A percentile compares a stretch with the other conserved stretches of the same genome.
These are phyloP conservation scores for Lichtheimia ornata DNA, from an alignment of 371 early-diverging fungal species.

Conservation along the genomic window DNA sequence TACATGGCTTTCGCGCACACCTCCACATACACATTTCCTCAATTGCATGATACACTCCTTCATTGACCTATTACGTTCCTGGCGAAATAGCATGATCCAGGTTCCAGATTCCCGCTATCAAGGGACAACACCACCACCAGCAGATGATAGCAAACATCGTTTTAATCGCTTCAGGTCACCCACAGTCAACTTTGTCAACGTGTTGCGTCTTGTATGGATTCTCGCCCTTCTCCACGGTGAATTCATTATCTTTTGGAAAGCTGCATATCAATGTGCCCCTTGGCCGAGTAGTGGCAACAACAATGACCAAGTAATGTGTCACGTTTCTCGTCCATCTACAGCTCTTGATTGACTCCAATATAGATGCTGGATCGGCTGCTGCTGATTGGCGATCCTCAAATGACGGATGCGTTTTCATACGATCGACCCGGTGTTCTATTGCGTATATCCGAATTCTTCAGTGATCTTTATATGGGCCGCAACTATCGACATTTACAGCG, in stretches of 20 bases:
- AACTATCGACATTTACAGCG: conserved; percentile 61
- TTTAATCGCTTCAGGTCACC: too few relatives aligned
- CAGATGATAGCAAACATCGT: too few relatives aligned
- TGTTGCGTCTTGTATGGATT: conserved; percentile 19
- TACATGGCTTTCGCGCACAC: too few relatives aligned
- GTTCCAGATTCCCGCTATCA: too few relatives aligned
- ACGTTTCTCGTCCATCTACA: too few relatives aligned
- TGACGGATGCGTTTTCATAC: conserved; percentile 90
- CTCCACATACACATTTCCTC: too few relatives aligned
- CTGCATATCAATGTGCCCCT: conserved; percentile 21
- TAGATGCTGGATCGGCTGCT: conserved; percentile 22
- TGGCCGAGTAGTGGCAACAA: conserved; percentile 15
- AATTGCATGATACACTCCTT: too few relatives aligned
- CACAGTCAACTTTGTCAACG: conserved; percentile 7
- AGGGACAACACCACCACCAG: too few relatives aligned
- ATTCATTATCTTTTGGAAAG: conserved; percentile 21
- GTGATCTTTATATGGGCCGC: conserved; percentile 83
- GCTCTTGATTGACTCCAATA: background rate
- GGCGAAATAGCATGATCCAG: too few relatives aligned
- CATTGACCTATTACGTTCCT: too few relatives aligned
- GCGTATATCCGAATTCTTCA: conserved; percentile 70
- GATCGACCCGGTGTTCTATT: conserved; percentile 52
- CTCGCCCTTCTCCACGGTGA: conserved; percentile 23
- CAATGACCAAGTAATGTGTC: too few relatives aligned
- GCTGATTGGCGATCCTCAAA: conserved; percentile 89